Evolutionary conservation across 2,329 filamentous ascomycete genomes (phyloP).

Genomic region (Cytospora mali): DNA sequence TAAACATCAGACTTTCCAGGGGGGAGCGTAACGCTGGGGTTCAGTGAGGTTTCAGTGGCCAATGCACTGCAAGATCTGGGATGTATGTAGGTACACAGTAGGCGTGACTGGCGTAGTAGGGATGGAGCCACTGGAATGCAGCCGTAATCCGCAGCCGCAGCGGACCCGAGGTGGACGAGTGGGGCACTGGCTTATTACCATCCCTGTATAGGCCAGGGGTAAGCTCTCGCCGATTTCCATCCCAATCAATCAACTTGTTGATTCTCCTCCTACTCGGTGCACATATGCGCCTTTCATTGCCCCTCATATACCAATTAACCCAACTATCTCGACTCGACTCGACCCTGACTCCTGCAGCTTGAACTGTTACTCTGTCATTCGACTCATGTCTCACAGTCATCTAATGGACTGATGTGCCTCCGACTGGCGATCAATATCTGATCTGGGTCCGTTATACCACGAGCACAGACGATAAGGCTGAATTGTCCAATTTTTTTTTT

Average conservation of each 20-base stretch:
- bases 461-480: slow-evolving; percentile 2
- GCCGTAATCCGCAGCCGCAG: not conserved
- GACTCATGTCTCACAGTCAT: slow-evolving; percentile 26
- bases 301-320: not conserved
- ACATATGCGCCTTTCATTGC: slow-evolving; percentile 3
- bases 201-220: not conserved
- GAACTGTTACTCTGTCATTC: slow-evolving; percentile 21
- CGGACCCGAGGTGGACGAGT: not conserved
- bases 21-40: slow-evolving; percentile 3
- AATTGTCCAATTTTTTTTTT: not conserved
- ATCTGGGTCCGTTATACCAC: not conserved
- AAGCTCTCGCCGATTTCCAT: not conserved
- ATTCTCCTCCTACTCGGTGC: slow-evolving; percentile 3
- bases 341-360: slow-evolving; percentile 9
- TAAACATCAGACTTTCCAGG: not conserved
- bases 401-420: slow-evolving; percentile 27
- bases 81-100: too few relatives aligned
- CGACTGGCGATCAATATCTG: slow-evolving; percentile 24
- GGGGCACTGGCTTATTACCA: not conserved
- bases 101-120: too few relatives aligned
- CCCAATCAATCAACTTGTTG: not conserved
- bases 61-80: slow-evolving; percentile 11
- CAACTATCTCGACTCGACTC: slow-evolving; percentile 8
- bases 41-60: slow-evolving; percentile 9
- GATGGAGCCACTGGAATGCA: not conserved